Evolutionary conservation across 2,329 filamentous ascomycete genomes (phyloP).

Genomic region (Verticillium isaacii): DNA sequence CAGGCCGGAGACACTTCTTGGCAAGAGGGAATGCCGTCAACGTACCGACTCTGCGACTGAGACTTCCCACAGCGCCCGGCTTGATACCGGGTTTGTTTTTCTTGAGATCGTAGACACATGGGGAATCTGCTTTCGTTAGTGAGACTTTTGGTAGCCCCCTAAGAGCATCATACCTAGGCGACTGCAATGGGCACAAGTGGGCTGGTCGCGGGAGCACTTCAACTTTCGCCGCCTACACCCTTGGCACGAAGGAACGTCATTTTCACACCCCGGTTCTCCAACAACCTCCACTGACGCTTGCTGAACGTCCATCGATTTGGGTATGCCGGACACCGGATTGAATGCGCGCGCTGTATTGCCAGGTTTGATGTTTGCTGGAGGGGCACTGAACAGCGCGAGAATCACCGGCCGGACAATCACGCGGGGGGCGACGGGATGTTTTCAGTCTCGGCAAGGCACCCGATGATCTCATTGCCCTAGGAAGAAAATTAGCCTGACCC

Average conservation of each 20-base stretch:
- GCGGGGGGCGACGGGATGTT: conserved; percentile 8
- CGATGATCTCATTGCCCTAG: conserved; percentile 2
- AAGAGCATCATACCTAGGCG: conserved; percentile 16
- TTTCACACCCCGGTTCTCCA: conserved; percentile 7
- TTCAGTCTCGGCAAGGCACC: conserved; percentile 1
- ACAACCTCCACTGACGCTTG: background rate
- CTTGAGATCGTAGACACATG: conserved; percentile 17
- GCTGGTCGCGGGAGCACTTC: conserved; percentile 26
- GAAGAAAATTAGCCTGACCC: background rate
- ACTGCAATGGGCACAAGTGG: conserved; percentile 24
- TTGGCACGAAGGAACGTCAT: conserved; percentile 22
- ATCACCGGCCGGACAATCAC: conserved; percentile 12
- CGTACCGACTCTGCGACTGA: conserved; percentile 17
- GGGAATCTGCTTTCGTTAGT: conserved; percentile 12
- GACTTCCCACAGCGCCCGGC: conserved; percentile 15
- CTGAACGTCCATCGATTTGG: background rate
- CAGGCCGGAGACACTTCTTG: background rate
- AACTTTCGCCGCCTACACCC: conserved; percentile 27
- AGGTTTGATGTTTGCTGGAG: background rate
- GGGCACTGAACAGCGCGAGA: conserved; percentile 6
- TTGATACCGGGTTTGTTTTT: conserved; percentile 19
- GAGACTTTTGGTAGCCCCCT: background rate
- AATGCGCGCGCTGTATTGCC: background rate
- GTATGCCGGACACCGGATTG: background rate
- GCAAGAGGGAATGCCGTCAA: background rate